Percentiles rank a stretch among this genome's conserved stretches.
Conservation (phyloP, 2,329 filamentous ascomycete genomes). For the Colletotrichum spinosum region DNA sequence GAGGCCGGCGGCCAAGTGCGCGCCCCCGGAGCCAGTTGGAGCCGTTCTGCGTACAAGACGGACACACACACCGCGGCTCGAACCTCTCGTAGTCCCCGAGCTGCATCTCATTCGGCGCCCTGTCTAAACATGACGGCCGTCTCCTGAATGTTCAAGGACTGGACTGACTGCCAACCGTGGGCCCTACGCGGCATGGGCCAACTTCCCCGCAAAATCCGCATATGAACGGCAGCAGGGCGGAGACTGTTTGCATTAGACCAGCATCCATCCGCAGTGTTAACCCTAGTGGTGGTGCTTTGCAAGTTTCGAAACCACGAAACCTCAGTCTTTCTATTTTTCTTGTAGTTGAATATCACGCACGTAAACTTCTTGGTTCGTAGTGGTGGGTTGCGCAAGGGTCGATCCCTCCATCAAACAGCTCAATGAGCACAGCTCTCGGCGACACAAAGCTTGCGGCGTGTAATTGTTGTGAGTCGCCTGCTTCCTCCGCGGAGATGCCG, state of each 20-base stretch:
- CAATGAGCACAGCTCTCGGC: constrained; percentile 10
- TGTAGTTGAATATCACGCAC: not conserved
- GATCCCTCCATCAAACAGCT: not conserved
- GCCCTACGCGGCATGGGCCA: constrained; percentile 30
- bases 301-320: too few species aligned
- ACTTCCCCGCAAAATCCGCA: constrained; percentile 36
- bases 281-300: constrained; percentile 13
- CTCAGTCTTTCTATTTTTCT: too few species aligned
- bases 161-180: constrained; percentile 6
- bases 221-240: constrained; percentile 29
- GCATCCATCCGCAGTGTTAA: constrained; percentile 13
- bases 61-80: not conserved
- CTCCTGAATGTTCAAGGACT: constrained; percentile 1
- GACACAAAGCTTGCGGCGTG: constrained; percentile 2
- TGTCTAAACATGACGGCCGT: constrained; percentile 5
- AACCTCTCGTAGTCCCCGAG: constrained; percentile 7
- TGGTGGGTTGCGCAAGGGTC: constrained; percentile 20
- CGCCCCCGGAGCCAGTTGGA: not conserved
- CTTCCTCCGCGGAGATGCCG: constrained; percentile 27
- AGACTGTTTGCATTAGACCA: constrained; percentile 35
- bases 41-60: not conserved
- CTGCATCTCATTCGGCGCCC: constrained; percentile 15
- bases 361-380: constrained; percentile 1
- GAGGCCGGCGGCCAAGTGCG: constrained; percentile 31
- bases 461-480: not conserved